Evolutionary conservation across 441 rosid species (phyloP).

Genomic region (Biscutella laevigata): DNA sequence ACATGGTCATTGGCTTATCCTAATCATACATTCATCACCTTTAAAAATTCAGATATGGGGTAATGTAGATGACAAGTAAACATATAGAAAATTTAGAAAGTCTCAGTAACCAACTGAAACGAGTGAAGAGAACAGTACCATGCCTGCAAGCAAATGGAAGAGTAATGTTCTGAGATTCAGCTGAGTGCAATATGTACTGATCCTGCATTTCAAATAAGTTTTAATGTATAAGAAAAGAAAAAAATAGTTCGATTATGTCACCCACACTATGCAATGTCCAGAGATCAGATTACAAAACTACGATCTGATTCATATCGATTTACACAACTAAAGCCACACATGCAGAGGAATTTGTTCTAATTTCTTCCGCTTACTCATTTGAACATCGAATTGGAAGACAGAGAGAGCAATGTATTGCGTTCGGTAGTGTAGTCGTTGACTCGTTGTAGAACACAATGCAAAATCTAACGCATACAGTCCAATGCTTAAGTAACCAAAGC

Average conservation of each 20-base stretch:
- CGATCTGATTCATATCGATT: neutral
- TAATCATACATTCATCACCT: neutral
- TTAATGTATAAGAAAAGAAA: neutral
- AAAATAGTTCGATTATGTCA: neutral
- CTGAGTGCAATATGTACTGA: constrained; percentile 81
- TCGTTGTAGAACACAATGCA: neutral
- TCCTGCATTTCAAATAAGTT: constrained; percentile 46
- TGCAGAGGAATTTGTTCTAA: neutral
- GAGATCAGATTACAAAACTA: neutral
- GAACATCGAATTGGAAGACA: neutral
- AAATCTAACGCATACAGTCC: neutral
- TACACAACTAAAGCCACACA: neutral
- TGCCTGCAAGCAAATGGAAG: constrained; percentile 97
- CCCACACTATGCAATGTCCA: neutral
- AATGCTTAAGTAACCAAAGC: neutral
- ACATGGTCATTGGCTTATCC: neutral
- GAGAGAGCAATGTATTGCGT: neutral
- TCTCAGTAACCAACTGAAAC: neutral
- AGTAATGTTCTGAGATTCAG: constrained; percentile 67
- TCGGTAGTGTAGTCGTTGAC: neutral
- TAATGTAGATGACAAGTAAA: neutral
- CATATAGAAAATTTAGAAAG: neutral
- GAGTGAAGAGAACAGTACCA: constrained; percentile 42
- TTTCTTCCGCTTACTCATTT: neutral
- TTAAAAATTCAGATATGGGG: neutral